Conservation (phyloP, 2,329 filamentous ascomycete genomes). For the Drechslera avenae region DNA sequence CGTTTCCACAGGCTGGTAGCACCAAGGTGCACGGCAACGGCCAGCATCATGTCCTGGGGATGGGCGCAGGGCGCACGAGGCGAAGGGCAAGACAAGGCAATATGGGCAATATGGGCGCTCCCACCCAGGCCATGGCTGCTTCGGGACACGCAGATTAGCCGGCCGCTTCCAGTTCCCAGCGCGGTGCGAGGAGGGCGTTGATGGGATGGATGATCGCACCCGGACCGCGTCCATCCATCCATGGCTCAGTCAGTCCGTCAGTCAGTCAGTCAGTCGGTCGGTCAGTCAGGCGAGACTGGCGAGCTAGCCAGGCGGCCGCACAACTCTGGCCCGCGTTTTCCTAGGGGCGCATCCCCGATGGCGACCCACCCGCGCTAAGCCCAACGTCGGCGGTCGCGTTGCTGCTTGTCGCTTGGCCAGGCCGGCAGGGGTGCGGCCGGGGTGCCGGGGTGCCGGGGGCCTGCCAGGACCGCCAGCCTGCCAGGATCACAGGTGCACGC, state of each 20-base stretch:
- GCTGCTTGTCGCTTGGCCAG: constrained; percentile 34
- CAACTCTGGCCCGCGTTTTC: constrained; percentile 34
- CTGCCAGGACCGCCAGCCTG: no score
- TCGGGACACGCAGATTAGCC: constrained; percentile 42
- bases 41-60: constrained; percentile 13
- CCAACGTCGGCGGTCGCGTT: constrained; percentile 27
- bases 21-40: constrained; percentile 41
- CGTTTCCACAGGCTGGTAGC: constrained; percentile 27
- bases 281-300: constrained; percentile 1
- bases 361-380: constrained; percentile 40
- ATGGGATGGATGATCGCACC: constrained; percentile 32
- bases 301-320: constrained; percentile 35
- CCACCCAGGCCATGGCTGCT: constrained; percentile 30
- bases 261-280: no score
- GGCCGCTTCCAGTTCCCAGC: constrained; percentile 23
- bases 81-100: no score
- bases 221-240: constrained; percentile 41
- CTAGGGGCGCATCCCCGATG: constrained; percentile 38
- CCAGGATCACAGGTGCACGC: no score
- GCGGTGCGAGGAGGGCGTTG: constrained; percentile 28
- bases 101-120: constrained; percentile 25
- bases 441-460: no score
- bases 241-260: not conserved
- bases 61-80: constrained; percentile 31
- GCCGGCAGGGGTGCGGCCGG: constrained; percentile 33